These are phyloP conservation scores for Takashimella koratensis DNA, from an alignment of 1,284 basidiomycete species.

Conservation along the genomic window DNA sequence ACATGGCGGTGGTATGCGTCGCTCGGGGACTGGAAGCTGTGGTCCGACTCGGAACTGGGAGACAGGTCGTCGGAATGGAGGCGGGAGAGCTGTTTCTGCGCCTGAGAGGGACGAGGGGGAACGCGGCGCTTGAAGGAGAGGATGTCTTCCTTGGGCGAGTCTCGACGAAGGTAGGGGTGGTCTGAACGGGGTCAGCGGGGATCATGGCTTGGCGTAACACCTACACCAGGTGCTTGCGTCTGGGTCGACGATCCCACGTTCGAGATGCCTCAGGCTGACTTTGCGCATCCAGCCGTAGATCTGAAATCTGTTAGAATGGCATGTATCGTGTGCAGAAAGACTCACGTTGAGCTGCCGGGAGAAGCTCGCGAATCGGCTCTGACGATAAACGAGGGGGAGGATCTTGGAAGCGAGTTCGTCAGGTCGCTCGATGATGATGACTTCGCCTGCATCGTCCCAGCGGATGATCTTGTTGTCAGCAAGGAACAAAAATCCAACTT, in stretches of 20 bases:
- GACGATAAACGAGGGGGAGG: conserved; percentile 81
- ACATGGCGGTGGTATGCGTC: conserved; percentile 25
- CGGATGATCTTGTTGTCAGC: conserved; percentile 63
- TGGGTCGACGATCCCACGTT: conserved; percentile 84
- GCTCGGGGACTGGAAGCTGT: conserved; percentile 22
- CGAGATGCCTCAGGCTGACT: conserved; percentile 75
- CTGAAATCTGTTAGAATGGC: conserved; percentile 50
- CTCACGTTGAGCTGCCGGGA: conserved; percentile 86
- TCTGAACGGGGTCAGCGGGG: conserved; percentile 54
- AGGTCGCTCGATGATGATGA: conserved; percentile 85
- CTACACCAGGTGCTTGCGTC: conserved; percentile 90
- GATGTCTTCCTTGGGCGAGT: conserved; percentile 78
- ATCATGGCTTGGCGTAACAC: conserved; percentile 41
- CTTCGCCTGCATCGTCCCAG: conserved; percentile 82
- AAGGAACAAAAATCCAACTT: not conserved
- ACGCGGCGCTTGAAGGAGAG: conserved; percentile 88
- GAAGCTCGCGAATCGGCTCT: conserved; percentile 89
- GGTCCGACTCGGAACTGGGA: conserved; percentile 22
- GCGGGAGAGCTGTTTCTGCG: conserved; percentile 56
- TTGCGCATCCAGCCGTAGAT: conserved; percentile 96
- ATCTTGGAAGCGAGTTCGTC: conserved; percentile 85
- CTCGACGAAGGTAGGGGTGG: conserved; percentile 78
- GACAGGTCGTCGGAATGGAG: conserved; percentile 18
- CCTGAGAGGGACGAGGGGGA: conserved; percentile 77
- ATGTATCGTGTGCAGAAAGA: conserved; percentile 13